Conservation (phyloP, 495 filamentous ascomycete genomes). For the Haplographium delicatum region DNA sequence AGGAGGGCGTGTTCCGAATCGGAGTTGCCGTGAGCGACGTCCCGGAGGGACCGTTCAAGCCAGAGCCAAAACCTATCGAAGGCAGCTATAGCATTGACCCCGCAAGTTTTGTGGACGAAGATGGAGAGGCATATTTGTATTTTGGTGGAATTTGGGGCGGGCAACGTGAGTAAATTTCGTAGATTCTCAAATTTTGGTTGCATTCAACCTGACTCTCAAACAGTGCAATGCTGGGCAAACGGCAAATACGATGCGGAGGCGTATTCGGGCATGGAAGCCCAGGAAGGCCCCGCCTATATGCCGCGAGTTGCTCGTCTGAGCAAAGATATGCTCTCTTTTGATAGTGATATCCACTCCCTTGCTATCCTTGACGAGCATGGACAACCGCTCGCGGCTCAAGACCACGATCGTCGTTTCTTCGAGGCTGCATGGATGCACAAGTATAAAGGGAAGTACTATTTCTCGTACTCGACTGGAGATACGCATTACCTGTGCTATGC, state of each 20-base stretch:
- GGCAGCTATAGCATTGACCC: slow-evolving; percentile 62
- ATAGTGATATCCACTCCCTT: slow-evolving; percentile 28
- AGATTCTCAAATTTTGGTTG: neutral
- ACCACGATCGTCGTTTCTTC: slow-evolving; percentile 72
- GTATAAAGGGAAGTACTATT: slow-evolving; percentile 63
- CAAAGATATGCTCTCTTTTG: slow-evolving; percentile 52
- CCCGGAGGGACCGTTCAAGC: slow-evolving; percentile 53
- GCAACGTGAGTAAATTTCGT: slow-evolving; percentile 47
- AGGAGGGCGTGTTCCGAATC: slow-evolving; percentile 58
- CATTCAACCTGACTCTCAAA: neutral
- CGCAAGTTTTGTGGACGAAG: slow-evolving; percentile 58
- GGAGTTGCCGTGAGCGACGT: slow-evolving; percentile 49
- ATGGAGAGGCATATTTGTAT: slow-evolving; percentile 55
- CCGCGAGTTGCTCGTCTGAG: slow-evolving; percentile 57
- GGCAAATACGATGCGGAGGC: slow-evolving; percentile 40
- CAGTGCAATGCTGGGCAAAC: slow-evolving; percentile 42
- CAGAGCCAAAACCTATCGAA: slow-evolving; percentile 35
- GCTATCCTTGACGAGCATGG: slow-evolving; percentile 43
- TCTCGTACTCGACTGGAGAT: slow-evolving; percentile 71
- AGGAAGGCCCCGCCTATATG: slow-evolving; percentile 37
- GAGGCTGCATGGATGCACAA: slow-evolving; percentile 73
- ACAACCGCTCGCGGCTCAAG: slow-evolving; percentile 51
- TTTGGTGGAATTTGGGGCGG: slow-evolving; percentile 70
- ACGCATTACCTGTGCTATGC: slow-evolving; percentile 67
- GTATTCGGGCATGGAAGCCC: slow-evolving; percentile 20